Evolutionary conservation across 352 stramenopile genomes (phyloP), one percentile per base, ranked within the genome.

Genomic region (Globisporangium iwayamae): DNA sequence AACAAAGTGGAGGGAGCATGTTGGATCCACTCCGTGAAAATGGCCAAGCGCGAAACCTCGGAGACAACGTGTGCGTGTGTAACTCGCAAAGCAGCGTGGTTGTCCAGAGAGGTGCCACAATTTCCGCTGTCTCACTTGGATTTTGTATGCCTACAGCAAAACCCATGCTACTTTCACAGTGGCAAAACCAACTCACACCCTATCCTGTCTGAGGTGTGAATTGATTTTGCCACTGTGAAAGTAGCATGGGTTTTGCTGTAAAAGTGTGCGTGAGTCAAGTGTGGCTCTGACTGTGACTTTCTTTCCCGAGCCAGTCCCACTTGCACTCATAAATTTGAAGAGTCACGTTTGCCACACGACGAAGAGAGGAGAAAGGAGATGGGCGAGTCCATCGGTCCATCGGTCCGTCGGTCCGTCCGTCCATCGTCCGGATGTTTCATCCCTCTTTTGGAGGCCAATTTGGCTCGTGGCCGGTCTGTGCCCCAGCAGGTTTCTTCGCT

Each of bases 361-460:
- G 25, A 39, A 36, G 25, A 34, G 25, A 34, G 50, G 11, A n/a
- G 48, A 8, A 55, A 34, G 47, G 47, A 16, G 13, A 54, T 14
- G 48, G 32, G 50, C 16, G 48, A 56, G 51, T 57, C 51, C 18
- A 32, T 57, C 51, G 13, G 30, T 57, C 51, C 51, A 30, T 56
- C 51, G 16, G 51, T 56, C 48, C 48, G 14, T 41, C 51, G 30
- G 51, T 57, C 51, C 25, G 30, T 57, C 51, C 30, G 51, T 56
- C 48, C 48, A 28, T 41, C 30, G 32, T 55, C 50, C 38, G 51
- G 16, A 57, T 57, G 51, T 45, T 45, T 46, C 39, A 46, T n/a
- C 39, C 11, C 14, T 46, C 39, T 46, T 46, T 18, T 28, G 9
- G 22, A 28, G 25, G 25, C 25, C 9, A 8, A 32, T 28, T 22